Conservation (phyloP, 2,329 filamentous ascomycete genomes). For the Fusarium acutatum region DNA sequence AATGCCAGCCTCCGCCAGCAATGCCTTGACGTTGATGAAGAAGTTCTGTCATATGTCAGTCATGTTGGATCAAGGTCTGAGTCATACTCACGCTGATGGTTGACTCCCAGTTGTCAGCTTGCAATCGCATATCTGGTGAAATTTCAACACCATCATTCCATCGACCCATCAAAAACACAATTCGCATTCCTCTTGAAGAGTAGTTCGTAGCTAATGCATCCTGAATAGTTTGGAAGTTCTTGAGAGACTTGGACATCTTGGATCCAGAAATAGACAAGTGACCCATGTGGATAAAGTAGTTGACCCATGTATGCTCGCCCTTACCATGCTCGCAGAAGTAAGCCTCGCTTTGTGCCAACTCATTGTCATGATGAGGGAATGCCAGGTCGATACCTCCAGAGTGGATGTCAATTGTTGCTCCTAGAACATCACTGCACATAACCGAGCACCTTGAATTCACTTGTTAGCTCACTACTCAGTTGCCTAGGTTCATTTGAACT, state of each 20-base stretch:
- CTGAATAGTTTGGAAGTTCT: constrained; percentile 94
- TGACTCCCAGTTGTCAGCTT: constrained; percentile 81
- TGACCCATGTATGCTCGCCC: constrained; percentile 80
- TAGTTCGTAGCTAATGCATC: constrained; percentile 77
- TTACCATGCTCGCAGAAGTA: constrained; percentile 70
- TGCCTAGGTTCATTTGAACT: not conserved
- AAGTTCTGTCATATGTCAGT: constrained; percentile 58
- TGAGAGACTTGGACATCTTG: constrained; percentile 96
- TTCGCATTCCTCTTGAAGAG: constrained; percentile 80
- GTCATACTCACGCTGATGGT: constrained; percentile 69
- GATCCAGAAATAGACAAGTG: constrained; percentile 85
- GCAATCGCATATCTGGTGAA: constrained; percentile 79
- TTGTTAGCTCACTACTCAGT: not conserved
- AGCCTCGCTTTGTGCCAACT: constrained; percentile 89
- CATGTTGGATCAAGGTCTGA: not conserved
- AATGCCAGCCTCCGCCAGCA: constrained; percentile 56
- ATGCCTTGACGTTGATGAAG: constrained; percentile 65
- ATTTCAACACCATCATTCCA: constrained; percentile 96
- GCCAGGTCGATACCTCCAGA: constrained; percentile 91
- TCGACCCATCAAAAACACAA: constrained; percentile 85
- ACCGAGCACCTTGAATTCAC: constrained; percentile 71
- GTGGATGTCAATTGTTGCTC: constrained; percentile 88
- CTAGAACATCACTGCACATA: constrained; percentile 92
- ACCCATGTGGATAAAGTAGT: constrained; percentile 96
- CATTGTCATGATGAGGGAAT: constrained; percentile 94